Evolutionary conservation across 2,329 filamentous ascomycete species (phyloP).

Genomic region (Penicillium sp.): DNA sequence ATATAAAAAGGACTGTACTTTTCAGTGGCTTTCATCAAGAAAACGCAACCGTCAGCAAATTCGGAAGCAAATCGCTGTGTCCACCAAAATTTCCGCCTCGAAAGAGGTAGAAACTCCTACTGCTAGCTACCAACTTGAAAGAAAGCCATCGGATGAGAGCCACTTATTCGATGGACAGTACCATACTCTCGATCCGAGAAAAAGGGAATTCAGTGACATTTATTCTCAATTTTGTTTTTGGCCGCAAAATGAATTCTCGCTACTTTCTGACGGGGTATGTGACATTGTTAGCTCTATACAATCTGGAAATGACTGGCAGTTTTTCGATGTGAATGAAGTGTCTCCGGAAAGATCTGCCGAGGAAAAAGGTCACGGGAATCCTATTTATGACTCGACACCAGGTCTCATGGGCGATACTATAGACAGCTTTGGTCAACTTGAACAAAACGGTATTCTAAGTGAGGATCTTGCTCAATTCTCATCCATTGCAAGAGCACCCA

Average conservation of each 20-base stretch:
- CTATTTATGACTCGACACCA: neutral
- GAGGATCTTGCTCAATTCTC: neutral
- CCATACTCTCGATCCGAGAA: neutral
- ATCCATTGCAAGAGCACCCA: neutral
- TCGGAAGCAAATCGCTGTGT: neutral
- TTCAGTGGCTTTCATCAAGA: neutral
- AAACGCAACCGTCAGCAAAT: neutral
- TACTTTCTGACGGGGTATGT: neutral
- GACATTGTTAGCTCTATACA: neutral
- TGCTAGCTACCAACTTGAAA: neutral
- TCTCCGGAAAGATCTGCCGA: no score
- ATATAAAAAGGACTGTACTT: slow-evolving; percentile 1
- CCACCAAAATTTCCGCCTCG: neutral
- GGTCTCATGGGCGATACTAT: neutral
- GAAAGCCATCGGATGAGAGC: neutral
- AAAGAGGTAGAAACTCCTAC: neutral
- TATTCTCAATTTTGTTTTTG: neutral
- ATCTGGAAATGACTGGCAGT: neutral
- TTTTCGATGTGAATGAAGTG: no score
- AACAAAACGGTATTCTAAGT: neutral
- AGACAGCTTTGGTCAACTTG: neutral
- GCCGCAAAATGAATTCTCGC: neutral
- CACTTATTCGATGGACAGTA: no score
- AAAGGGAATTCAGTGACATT: neutral
- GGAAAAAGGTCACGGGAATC: no score